A percentile compares a stretch with the other conserved stretches of the same genome.
phyloP scores from a whole-genome alignment of 768 basidiomycete genomes.

The Boletus pseudo-olivaceus region DNA sequence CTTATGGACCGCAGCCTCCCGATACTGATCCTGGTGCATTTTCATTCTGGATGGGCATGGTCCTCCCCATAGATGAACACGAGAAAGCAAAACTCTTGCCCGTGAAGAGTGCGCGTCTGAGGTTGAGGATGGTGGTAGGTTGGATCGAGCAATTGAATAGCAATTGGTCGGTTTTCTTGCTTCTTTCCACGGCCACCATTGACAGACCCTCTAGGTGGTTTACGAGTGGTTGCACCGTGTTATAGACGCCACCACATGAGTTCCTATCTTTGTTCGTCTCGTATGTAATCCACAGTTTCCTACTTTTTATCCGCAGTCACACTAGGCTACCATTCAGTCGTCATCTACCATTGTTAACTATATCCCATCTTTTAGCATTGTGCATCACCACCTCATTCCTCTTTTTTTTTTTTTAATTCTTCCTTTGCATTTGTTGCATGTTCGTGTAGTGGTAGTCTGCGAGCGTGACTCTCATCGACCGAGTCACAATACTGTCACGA shows the following conservation, averaged over 20 bases:
- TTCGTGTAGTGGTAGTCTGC: not conserved
- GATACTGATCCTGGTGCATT: constrained; percentile 61
- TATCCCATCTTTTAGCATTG: constrained; percentile 16
- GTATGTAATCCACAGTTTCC: constrained; percentile 11
- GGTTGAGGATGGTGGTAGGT: constrained; percentile 82
- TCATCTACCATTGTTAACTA: constrained; percentile 11
- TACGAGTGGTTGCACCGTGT: constrained; percentile 63
- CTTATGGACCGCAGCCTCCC: constrained; percentile 72
- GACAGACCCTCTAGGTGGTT: constrained; percentile 59
- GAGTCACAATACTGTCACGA: constrained; percentile 14
- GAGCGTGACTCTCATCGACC: constrained; percentile 3
- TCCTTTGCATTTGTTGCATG: not conserved
- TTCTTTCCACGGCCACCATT: constrained; percentile 15
- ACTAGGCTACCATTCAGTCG: constrained; percentile 3
- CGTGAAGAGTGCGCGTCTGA: constrained; percentile 70
- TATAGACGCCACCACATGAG: constrained; percentile 23
- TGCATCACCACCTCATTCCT: constrained; percentile 14
- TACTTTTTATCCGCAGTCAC: constrained; percentile 4
- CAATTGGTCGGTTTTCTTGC: constrained; percentile 43
- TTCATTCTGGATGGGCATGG: constrained; percentile 86
- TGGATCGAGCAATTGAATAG: constrained; percentile 85
- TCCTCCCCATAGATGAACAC: constrained; percentile 88
- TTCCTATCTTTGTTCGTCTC: constrained; percentile 1
- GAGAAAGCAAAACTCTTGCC: constrained; percentile 87
- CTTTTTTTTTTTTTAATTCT: not conserved